These are phyloP conservation scores for Tinospora cordifolia DNA, from an alignment of 164 flowering plant genomes.

Conservation along the genomic window DNA sequence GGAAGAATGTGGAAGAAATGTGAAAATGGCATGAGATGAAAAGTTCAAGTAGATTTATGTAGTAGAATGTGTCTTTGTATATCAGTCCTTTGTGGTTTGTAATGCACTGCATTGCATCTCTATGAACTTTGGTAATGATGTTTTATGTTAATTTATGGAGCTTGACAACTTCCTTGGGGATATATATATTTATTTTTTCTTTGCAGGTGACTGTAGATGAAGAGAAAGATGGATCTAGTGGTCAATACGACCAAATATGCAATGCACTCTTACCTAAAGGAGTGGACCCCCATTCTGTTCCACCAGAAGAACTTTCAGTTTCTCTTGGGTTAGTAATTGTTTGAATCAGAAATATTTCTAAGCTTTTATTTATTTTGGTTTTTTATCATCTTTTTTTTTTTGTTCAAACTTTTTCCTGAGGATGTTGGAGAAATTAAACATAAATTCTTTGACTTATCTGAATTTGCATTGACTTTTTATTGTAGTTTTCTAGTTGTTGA, in stretches of 20 bases:
- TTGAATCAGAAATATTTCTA: neutral
- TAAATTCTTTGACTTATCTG: neutral
- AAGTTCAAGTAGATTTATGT: too few relatives aligned
- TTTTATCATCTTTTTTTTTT: neutral
- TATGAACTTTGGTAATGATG: slow-evolving; percentile 1
- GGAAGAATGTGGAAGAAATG: too few relatives aligned
- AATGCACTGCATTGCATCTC: neutral
- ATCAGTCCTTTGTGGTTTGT: neutral
- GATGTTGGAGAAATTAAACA: neutral
- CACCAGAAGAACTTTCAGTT: slow-evolving; percentile 87
- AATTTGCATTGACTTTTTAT: neutral
- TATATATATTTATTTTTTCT: neutral
- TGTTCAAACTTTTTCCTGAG: neutral
- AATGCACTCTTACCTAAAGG: slow-evolving; percentile 89
- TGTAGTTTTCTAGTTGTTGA: neutral
- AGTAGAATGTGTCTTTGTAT: too few relatives aligned
- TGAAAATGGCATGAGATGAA: too few relatives aligned
- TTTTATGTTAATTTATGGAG: neutral
- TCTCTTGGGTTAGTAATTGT: slow-evolving; percentile 67
- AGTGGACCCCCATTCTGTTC: slow-evolving; percentile 94
- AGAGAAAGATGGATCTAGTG: slow-evolving; percentile 60
- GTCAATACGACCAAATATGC: slow-evolving; percentile 83
- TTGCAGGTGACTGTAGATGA: slow-evolving; percentile 55
- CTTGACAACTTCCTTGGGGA: neutral
- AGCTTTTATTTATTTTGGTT: neutral